Base-by-base conservation (phyloP, 345 rosid genomes). In the Ailanthus altissimus region DNA sequence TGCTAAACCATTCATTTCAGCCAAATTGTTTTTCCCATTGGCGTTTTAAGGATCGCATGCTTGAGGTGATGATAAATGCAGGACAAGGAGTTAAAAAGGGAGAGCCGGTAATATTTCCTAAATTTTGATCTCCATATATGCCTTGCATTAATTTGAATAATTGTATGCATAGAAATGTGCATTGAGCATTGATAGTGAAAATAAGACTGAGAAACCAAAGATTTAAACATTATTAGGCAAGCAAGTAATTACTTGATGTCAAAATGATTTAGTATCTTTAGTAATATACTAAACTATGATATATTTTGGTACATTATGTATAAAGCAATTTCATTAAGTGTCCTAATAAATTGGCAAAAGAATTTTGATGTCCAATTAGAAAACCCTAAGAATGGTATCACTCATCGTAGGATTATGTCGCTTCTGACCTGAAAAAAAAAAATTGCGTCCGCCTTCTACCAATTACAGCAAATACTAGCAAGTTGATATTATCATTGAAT, bases 11-110 rank as follows among this genome's bases (percentile, higher is more conserved):
- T 77, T 93, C 99, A 36, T 88, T 85, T 53, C 83, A 88, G 82
- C 98, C 99, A 75, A 95, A 90, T 86, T 95, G 98, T 82, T 95
- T 95, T 85, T 84, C 91, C 70, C 96, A 93, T 80, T 95, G 97
- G 99, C 91, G 98, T 83, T 91, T 89, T 62, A 93, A 92, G 83
- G 99, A 95, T 70, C 98, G 96, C 49, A 93, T 92, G 91, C 94
- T 95, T 68, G 99, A 93, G 80, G 98, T 95, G 81, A 89, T 95
- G 99, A 90, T 94, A 82, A 93, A 93, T 82, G 98, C 98, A 63
- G 97, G 98, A 53, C 98, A 90, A 75, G 75, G 74, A 36, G 88
- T 95, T 67, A 88, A 75, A 78, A 91, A 88, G 80, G 98, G 98
- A 65, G 98, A 95, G 75, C 93, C 91, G 97, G 99, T 93, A 87